These are phyloP conservation scores for Vachellia pachyceras DNA, from an alignment of 306 rosid genomes.

Conservation along the genomic window DNA sequence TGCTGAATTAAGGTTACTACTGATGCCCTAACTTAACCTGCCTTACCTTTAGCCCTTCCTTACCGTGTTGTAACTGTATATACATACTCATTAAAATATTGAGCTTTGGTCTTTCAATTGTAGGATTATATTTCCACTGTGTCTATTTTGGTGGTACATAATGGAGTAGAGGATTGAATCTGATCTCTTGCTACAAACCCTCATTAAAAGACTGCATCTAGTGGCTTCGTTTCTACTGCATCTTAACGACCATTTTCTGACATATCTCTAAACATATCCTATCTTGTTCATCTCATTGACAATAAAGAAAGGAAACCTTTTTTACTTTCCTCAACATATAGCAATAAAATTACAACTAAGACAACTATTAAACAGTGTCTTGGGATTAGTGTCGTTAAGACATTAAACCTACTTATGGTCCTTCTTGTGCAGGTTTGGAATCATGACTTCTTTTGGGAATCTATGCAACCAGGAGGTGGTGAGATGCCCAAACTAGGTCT, in stretches of 20 bases:
- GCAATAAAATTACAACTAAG: conserved; percentile 20
- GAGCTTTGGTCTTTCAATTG: background rate
- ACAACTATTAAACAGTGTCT: conserved; percentile 1
- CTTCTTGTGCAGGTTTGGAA: conserved; percentile 75
- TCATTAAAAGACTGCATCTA: background rate
- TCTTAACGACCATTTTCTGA: background rate
- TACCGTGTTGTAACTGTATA: background rate
- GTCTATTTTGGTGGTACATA: background rate
- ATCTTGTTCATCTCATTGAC: conserved; percentile 5
- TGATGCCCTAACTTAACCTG: too few species aligned
- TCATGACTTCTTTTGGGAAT: conserved; percentile 72
- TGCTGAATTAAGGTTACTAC: background rate
- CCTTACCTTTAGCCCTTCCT: too few species aligned
- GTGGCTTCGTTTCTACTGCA: background rate
- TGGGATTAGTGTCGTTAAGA: conserved; percentile 16
- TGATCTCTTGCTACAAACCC: background rate
- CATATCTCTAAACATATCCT: conserved; percentile 21
- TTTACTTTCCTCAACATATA: background rate
- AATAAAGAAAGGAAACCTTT: background rate
- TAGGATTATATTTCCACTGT: background rate
- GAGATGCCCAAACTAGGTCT: conserved; percentile 72
- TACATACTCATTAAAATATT: background rate
- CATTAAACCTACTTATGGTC: background rate
- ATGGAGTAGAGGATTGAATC: background rate
- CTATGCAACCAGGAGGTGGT: conserved; percentile 98